phyloP scores from a whole-genome alignment of 345 rosid genomes.

The Erucastrum elatum region DNA sequence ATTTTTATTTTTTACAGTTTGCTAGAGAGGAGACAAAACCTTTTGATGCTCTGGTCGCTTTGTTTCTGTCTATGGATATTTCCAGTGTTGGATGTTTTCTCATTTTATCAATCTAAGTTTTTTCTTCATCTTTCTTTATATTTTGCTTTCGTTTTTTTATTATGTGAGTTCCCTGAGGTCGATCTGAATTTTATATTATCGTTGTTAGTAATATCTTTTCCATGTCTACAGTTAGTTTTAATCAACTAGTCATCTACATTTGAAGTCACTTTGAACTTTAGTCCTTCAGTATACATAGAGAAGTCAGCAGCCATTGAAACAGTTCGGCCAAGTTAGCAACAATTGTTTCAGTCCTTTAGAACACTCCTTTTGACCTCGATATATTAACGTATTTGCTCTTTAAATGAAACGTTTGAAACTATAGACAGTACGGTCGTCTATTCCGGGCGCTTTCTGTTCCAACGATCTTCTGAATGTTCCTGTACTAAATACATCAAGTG shows the following conservation, averaged over 20 bases:
- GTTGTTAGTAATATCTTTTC: background rate
- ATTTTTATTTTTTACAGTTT: constrained; percentile 4
- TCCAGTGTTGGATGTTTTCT: background rate
- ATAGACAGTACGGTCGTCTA: background rate
- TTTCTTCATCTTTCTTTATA: background rate
- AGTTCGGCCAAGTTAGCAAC: background rate
- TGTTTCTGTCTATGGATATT: constrained; percentile 19
- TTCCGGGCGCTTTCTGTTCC: background rate
- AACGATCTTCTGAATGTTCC: background rate
- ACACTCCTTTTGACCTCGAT: background rate
- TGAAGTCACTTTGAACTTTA: background rate
- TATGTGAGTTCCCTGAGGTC: background rate
- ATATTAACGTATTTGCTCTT: background rate
- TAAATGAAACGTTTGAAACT: background rate
- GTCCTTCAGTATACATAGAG: background rate
- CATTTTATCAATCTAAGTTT: background rate
- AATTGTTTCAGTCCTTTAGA: background rate
- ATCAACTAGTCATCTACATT: background rate
- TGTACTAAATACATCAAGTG: background rate
- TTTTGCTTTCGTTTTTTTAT: background rate
- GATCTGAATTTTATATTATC: background rate
- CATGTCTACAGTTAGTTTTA: background rate
- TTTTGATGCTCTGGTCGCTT: constrained; percentile 14
- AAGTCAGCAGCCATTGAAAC: background rate
- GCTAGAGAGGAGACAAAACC: background rate